A percentile compares a stretch with the other conserved stretches of the same genome.
Conservation (phyloP, 2,329 filamentous ascomycete species). For the Metarhizium robertsii region DNA sequence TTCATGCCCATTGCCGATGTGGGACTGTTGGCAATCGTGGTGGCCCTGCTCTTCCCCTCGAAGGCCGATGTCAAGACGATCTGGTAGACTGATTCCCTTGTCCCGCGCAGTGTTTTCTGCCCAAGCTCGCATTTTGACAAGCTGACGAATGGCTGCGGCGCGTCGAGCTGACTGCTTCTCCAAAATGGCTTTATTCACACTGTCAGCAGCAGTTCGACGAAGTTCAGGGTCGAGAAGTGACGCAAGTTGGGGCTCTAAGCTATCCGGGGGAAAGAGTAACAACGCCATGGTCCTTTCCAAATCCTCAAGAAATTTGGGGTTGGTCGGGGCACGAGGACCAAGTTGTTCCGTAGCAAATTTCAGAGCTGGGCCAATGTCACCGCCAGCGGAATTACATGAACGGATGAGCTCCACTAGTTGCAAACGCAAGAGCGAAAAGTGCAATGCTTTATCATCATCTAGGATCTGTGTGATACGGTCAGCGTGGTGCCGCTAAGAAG, state of each 20-base stretch:
- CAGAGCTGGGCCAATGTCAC: constrained; percentile 70
- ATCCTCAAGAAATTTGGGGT: constrained; percentile 72
- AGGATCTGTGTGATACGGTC: constrained; percentile 56
- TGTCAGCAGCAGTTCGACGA: constrained; percentile 72
- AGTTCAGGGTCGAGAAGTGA: constrained; percentile 71
- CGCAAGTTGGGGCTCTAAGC: constrained; percentile 65
- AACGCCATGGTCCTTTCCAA: constrained; percentile 90
- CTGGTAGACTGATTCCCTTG: constrained; percentile 21
- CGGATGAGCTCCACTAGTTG: constrained; percentile 93
- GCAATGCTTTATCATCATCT: constrained; percentile 70
- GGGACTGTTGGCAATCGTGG: constrained; percentile 13
- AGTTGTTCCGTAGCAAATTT: constrained; percentile 83
- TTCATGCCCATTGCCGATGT: constrained; percentile 33
- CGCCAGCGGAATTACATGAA: constrained; percentile 54
- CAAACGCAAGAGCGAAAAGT: constrained; percentile 82
- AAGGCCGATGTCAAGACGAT: constrained; percentile 27
- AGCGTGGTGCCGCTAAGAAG: neutral
- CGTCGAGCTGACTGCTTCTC: constrained; percentile 60
- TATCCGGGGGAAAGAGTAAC: constrained; percentile 77
- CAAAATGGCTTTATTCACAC: constrained; percentile 84
- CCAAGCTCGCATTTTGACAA: constrained; percentile 80
- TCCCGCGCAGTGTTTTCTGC: constrained; percentile 56
- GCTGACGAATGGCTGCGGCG: constrained; percentile 72
- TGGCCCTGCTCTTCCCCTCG: constrained; percentile 25
- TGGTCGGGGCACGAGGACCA: constrained; percentile 75